These are phyloP conservation scores for Hydnum rufescens DNA, from an alignment of 768 basidiomycete genomes.

Conservation along the genomic window DNA sequence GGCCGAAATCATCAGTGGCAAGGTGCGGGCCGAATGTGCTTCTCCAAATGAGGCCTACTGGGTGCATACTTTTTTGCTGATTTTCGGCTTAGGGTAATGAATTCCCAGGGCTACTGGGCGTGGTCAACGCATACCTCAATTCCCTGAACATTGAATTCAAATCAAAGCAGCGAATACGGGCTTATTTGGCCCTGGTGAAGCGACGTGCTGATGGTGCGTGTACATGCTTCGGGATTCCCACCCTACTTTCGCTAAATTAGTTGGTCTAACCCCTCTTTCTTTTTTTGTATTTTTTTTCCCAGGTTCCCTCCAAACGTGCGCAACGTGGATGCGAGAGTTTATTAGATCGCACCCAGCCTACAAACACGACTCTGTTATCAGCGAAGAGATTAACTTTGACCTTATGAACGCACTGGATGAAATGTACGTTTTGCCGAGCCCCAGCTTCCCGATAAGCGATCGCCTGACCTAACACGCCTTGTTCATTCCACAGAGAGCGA, in stretches of 20 bases:
- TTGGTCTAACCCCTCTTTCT: neutral
- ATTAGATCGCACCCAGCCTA: constrained; percentile 83
- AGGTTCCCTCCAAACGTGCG: constrained; percentile 72
- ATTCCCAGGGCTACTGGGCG: constrained; percentile 65
- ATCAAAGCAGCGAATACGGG: constrained; percentile 40
- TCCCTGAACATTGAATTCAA: constrained; percentile 56
- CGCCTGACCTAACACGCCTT: neutral
- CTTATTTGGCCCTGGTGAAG: constrained; percentile 65
- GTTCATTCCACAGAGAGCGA: constrained; percentile 3
- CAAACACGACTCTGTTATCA: constrained; percentile 81
- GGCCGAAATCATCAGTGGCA: constrained; percentile 88
- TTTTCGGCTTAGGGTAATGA: constrained; percentile 25
- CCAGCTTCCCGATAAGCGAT: neutral
- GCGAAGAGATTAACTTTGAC: constrained; percentile 84
- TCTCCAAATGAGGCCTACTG: neutral
- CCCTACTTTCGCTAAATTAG: neutral
- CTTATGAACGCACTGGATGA: constrained; percentile 75
- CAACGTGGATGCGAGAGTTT: constrained; percentile 86
- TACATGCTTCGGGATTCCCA: neutral
- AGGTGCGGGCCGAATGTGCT: constrained; percentile 25
- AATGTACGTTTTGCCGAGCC: constrained; percentile 38
- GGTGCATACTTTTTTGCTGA: neutral
- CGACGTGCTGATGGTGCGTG: constrained; percentile 52
- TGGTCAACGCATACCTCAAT: constrained; percentile 70
- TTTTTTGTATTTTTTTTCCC: constrained; percentile 2